These are phyloP conservation scores for Suhomyces chickasaworum DNA, from an alignment of 1,139 yeast genomes.

Conservation along the genomic window DNA sequence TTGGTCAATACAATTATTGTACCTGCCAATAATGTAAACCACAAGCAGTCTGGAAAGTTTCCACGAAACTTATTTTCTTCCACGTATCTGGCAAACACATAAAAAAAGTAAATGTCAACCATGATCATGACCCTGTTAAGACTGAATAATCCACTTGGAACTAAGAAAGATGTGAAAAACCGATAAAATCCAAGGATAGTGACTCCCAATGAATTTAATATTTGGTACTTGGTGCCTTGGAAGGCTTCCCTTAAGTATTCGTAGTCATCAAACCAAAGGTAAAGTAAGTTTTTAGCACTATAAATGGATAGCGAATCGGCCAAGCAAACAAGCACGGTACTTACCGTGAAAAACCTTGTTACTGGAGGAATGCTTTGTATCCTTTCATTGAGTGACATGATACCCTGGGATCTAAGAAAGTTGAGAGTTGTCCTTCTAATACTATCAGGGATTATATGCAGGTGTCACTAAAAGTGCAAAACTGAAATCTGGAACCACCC, in stretches of 20 bases:
- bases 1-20: constrained; percentile 43
- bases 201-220: constrained; percentile 11
- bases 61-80: constrained; percentile 57
- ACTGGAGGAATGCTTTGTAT: constrained; percentile 46
- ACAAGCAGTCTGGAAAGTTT: constrained; percentile 57
- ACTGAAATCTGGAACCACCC: background rate
- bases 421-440: background rate
- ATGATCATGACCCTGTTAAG: constrained; percentile 37
- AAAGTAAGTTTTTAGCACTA: background rate
- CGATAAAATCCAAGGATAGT: constrained; percentile 42
- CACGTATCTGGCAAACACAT: constrained; percentile 57
- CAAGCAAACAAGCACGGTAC: constrained; percentile 34
- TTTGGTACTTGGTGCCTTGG: constrained; percentile 8
- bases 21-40: constrained; percentile 53
- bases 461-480: background rate
- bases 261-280: background rate
- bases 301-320: constrained; percentile 3
- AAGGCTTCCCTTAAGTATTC: background rate
- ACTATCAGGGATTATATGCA: background rate
- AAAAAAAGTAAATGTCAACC: constrained; percentile 58
- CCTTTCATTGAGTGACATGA: constrained; percentile 1
- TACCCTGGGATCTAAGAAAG: background rate
- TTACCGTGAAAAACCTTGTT: constrained; percentile 47
- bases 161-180: constrained; percentile 50
- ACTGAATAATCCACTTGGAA: constrained; percentile 36